Evolutionary conservation across 345 rosid species (phyloP), one percentile per base, ranked within the genome.

Genomic region (Gossypium longicalyx): DNA sequence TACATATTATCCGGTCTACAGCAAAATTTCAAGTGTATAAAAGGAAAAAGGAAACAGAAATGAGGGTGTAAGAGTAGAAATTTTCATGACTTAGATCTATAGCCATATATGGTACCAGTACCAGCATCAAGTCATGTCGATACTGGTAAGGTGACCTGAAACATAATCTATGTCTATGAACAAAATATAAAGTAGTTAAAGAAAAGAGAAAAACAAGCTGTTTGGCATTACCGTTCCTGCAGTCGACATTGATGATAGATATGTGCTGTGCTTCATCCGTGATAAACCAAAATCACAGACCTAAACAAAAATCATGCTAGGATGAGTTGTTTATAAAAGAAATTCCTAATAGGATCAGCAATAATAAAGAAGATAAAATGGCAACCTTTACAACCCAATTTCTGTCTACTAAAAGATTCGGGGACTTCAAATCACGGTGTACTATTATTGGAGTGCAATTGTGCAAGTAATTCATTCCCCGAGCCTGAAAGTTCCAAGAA

Each of bases 391-490:
- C 92, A 23, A 92, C 97, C 98, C 98, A 94, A 77, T 94, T 94
- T 89, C 79, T 90, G 86, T 89, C 97, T 76, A 94, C 98, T 57
- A 94, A 60, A 27, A 60, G 65, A 27, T 60, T 60, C 1, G 65
- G 64, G 17, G 64, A 23, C 64, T 59, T 59, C 64, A 59, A 59
- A 59, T 59, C 64, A 12, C 64, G 64, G 67, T 90, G 98, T 25
- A 94, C 97, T 68, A 94, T 89, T 15, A 87, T 79, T 16, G 98
- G 98, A 27, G 85, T 82, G 83, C 97, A 89, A 81, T 82, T 94
- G 89, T 94, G 98, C 82, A 94, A 85, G 82, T 94, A 94, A 80
- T 94, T 94, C 97, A 92, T 92, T 81, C 98, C 98, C 77, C 98
- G 91, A 73, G 98, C 98, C 98, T 94, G 85, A 78, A 73, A 79